Percentiles rank a stretch among this genome's conserved stretches.
These are phyloP conservation scores for Ophiostoma montium DNA, from an alignment of 2,329 filamentous ascomycete genomes.

Conservation along the genomic window DNA sequence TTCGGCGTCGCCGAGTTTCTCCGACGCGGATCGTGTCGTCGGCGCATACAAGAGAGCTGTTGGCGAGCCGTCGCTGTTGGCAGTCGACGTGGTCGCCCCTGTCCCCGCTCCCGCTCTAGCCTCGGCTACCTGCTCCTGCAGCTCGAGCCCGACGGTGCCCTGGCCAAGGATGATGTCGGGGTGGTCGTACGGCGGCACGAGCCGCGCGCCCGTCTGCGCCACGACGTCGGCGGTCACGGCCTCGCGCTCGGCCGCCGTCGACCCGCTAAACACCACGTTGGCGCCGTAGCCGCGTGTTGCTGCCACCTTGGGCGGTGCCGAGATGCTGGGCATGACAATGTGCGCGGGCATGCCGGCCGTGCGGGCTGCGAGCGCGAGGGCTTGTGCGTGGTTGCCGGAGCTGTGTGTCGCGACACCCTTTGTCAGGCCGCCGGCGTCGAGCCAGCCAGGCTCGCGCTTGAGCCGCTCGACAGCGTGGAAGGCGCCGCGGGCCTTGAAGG, in stretches of 20 bases:
- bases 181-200: slow-evolving; percentile 88
- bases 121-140: slow-evolving; percentile 55
- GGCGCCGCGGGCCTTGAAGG: slow-evolving; percentile 84
- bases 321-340: slow-evolving; percentile 87
- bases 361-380: slow-evolving; percentile 70
- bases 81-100: too few species aligned
- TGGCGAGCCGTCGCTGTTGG: neutral
- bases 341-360: slow-evolving; percentile 62
- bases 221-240: slow-evolving; percentile 58
- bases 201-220: slow-evolving; percentile 54
- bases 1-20: too few species aligned
- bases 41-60: slow-evolving; percentile 9
- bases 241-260: slow-evolving; percentile 68
- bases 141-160: slow-evolving; percentile 75
- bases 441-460: slow-evolving; percentile 45
- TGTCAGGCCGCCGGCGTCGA: slow-evolving; percentile 41
- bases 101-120: slow-evolving; percentile 14
- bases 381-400: slow-evolving; percentile 89
- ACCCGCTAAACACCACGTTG: slow-evolving; percentile 66
- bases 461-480: slow-evolving; percentile 71
- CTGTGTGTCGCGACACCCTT: slow-evolving; percentile 82
- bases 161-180: slow-evolving; percentile 84
- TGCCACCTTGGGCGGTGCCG: slow-evolving; percentile 72
- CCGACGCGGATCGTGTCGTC: slow-evolving; percentile 3
- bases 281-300: slow-evolving; percentile 70